Evolutionary conservation across 306 rosid species (phyloP), one percentile per base, ranked within the genome.

Genomic region (Echinosophora koreensis): DNA sequence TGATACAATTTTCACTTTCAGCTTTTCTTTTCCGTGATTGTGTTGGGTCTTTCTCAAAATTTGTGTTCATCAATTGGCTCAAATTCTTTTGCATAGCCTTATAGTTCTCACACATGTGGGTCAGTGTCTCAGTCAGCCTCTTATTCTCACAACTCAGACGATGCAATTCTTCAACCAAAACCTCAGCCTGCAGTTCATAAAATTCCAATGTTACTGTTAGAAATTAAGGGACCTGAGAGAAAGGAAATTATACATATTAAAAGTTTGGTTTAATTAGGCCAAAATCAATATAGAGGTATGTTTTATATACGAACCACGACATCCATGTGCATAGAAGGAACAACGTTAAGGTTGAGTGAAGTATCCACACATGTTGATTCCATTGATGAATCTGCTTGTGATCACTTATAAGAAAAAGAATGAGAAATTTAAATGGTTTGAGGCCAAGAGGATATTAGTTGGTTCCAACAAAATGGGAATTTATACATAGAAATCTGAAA

Each of bases 271-370:
- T 2, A 28, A 30, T 30, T 30, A 30, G 32, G 3, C 2, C 10
- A 44, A 11, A 44, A 0, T 13, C n/a, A 63, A 37, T 22, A 16
- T 17, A 2, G 30, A 64, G 27, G 14, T 44, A 14, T 11, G 34
- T 8, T 46, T 8, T 28, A 73, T 1, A 44, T 74, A 75, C 89
- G 83, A 61, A 86, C 90, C 62, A 61, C 37, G 5, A 30, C 37
- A 5, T 49, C 63, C 4, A 13, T 72, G 18, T 59, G 28, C 0
- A 14, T 30, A 46, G 86, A 51, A 60, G 93, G 85, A 70, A 67
- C 30, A 42, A 85, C 15, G 67, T 85, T 90, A 22, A 94, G 98
- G 67, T 86, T 86, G 56, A 92, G 90, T 71, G 90, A 90, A 75
- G 91, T 86, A 41, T 85, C 82, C 34, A 77, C 77, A 77, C 81